Conservation (phyloP, 495 filamentous ascomycete species). For the Cercophora newfieldiana region DNA sequence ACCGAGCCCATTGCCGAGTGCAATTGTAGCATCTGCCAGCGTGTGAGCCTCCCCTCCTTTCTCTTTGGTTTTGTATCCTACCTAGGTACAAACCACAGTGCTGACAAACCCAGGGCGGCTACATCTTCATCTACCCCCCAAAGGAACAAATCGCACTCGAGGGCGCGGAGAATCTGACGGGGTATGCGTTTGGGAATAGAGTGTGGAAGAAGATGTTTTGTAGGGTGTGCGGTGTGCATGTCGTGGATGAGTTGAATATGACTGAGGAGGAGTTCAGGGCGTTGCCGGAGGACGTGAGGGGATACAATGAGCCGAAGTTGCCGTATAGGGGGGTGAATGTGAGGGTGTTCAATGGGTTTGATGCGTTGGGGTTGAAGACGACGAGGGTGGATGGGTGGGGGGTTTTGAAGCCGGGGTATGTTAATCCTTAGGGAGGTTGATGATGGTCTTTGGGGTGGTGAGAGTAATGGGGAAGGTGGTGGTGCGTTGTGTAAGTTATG, state of each 20-base stretch:
- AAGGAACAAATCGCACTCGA: constrained; percentile 27
- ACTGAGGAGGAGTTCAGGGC: constrained; percentile 19
- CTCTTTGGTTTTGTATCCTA: neutral
- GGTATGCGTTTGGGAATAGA: constrained; percentile 32
- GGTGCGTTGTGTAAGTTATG: too few species aligned
- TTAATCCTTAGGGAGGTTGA: constrained; percentile 30
- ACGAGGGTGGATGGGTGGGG: constrained; percentile 13
- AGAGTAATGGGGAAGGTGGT: neutral
- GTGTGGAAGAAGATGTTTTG: constrained; percentile 40
- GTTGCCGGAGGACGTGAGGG: constrained; percentile 14
- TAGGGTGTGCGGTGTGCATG: constrained; percentile 39
- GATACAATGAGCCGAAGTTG: constrained; percentile 10
- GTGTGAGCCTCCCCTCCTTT: constrained; percentile 30
- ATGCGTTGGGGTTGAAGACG: constrained; percentile 28
- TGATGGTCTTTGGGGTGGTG: neutral
- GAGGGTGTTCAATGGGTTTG: constrained; percentile 30
- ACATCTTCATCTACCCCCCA: constrained; percentile 35
- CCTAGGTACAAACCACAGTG: neutral
- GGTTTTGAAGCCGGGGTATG: constrained; percentile 28
- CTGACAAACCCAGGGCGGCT: constrained; percentile 13
- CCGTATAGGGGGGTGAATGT: constrained; percentile 11
- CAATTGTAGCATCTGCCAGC: constrained; percentile 45
- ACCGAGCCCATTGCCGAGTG: constrained; percentile 27
- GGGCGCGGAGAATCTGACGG: constrained; percentile 31
- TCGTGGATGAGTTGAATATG: constrained; percentile 24